Evolutionary conservation across 208 protist genomes (phyloP).

Genomic region (Leishmania major): DNA sequence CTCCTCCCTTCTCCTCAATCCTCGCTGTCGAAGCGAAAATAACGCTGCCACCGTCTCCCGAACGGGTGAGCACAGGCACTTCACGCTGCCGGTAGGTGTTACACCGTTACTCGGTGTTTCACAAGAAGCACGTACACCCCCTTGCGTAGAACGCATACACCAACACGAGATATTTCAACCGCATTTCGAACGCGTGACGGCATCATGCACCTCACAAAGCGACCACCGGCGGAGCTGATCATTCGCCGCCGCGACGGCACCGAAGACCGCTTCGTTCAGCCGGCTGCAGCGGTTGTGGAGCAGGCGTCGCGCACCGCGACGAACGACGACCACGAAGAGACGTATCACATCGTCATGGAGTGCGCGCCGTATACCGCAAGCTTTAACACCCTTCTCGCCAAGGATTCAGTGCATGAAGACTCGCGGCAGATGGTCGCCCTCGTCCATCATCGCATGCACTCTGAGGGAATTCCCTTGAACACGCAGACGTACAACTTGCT

Average conservation of each 20-base stretch:
- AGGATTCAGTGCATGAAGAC: slow-evolving; percentile 49
- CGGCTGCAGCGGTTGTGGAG: slow-evolving; percentile 12
- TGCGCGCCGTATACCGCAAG: slow-evolving; percentile 89
- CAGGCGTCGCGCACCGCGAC: neutral
- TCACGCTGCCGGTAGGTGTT: neutral
- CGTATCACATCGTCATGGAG: slow-evolving; percentile 60
- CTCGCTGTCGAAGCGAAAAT: neutral
- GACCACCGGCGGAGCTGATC: slow-evolving; percentile 57
- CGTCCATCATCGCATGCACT: slow-evolving; percentile 83
- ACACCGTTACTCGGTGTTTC: neutral
- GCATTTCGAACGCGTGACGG: neutral
- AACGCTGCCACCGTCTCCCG: neutral
- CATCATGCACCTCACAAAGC: slow-evolving; percentile 32
- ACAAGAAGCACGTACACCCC: neutral
- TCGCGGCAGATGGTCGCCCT: slow-evolving; percentile 68
- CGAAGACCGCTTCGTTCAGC: slow-evolving; percentile 63
- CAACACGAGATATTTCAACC: neutral
- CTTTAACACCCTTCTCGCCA: slow-evolving; percentile 83
- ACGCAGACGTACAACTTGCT: slow-evolving; percentile 91
- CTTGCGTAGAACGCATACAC: neutral
- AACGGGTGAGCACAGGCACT: neutral
- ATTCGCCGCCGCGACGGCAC: slow-evolving; percentile 70
- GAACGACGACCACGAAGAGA: slow-evolving; percentile 63
- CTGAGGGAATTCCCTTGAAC: slow-evolving; percentile 85
- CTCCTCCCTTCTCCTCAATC: neutral